Percentiles rank a stretch among this genome's conserved stretches.
These are phyloP conservation scores for Avena eriantha DNA, from an alignment of 176 grass and related monocot species.

Conservation along the genomic window DNA sequence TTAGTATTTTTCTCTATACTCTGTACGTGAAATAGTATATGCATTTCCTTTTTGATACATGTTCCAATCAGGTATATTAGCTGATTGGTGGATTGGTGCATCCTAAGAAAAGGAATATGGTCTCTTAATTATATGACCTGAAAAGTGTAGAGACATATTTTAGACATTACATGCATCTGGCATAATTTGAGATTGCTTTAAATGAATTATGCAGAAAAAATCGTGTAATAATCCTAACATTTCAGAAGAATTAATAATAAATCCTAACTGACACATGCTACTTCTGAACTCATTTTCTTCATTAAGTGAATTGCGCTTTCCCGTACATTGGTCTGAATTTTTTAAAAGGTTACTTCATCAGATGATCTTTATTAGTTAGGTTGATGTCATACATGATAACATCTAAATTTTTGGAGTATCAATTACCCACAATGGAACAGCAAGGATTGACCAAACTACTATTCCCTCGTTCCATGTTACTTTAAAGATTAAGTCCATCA, in stretches of 20 bases:
- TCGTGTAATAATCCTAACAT: not conserved
- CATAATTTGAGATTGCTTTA: constrained; percentile 25
- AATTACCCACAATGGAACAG: not conserved
- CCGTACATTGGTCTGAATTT: not conserved
- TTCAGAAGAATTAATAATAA: not conserved
- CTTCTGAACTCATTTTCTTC: constrained; percentile 19
- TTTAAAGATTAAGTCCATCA: constrained; percentile 14
- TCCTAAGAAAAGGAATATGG: not conserved
- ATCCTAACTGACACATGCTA: not conserved
- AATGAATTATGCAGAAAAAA: constrained; percentile 25
- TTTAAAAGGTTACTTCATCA: not conserved
- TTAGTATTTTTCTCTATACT: not conserved
- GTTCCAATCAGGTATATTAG: not conserved
- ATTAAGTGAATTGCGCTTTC: not conserved
- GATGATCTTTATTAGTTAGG: not conserved
- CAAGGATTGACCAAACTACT: constrained; percentile 24
- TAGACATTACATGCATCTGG: constrained; percentile 19
- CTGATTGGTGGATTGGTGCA: not conserved
- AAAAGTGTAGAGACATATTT: constrained; percentile 22
- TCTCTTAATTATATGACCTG: constrained; percentile 24
- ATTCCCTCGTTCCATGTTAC: constrained; percentile 14
- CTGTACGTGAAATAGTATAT: constrained; percentile 13
- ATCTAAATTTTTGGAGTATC: not conserved
- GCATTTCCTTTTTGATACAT: not conserved
- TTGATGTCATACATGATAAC: not conserved